Evolutionary conservation across 179 eudicot species (phyloP).

Genomic region (Gypsophila paniculata): DNA sequence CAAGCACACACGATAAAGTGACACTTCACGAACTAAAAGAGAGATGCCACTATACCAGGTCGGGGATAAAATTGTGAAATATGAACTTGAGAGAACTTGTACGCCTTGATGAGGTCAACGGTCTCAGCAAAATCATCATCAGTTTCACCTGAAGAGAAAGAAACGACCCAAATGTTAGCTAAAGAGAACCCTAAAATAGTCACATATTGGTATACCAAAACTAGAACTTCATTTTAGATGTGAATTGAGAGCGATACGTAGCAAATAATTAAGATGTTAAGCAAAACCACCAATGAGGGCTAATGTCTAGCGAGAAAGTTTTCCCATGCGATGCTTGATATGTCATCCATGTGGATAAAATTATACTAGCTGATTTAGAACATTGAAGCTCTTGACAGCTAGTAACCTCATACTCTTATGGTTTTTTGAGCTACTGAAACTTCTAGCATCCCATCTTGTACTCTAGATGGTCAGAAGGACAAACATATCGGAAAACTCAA

Average conservation of each 20-base stretch:
- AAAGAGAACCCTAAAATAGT: neutral
- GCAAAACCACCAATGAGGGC: neutral
- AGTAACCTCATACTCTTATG: neutral
- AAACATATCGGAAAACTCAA: neutral
- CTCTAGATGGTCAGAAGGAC: neutral
- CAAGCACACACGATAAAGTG: too few relatives aligned
- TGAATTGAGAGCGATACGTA: neutral
- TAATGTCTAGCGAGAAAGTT: neutral
- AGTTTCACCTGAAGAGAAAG: slow-evolving; percentile 68
- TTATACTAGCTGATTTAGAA: neutral
- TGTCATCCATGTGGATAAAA: neutral
- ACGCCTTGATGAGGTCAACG: slow-evolving; percentile 66
- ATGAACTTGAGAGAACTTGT: slow-evolving; percentile 92
- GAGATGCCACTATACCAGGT: slow-evolving; percentile 55
- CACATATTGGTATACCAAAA: neutral
- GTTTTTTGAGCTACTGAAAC: too few relatives aligned
- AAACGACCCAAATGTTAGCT: neutral
- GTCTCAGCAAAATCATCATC: slow-evolving; percentile 87
- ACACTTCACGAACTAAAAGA: neutral
- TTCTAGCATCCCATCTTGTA: neutral
- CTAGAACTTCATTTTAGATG: neutral
- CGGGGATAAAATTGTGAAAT: slow-evolving; percentile 98
- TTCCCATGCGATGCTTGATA: neutral
- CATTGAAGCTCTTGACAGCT: neutral
- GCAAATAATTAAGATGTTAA: neutral